A percentile compares a stretch with the other conserved stretches of the same genome.
Conservation (phyloP, 768 basidiomycete species). For the Phanerochaete carnosa region DNA sequence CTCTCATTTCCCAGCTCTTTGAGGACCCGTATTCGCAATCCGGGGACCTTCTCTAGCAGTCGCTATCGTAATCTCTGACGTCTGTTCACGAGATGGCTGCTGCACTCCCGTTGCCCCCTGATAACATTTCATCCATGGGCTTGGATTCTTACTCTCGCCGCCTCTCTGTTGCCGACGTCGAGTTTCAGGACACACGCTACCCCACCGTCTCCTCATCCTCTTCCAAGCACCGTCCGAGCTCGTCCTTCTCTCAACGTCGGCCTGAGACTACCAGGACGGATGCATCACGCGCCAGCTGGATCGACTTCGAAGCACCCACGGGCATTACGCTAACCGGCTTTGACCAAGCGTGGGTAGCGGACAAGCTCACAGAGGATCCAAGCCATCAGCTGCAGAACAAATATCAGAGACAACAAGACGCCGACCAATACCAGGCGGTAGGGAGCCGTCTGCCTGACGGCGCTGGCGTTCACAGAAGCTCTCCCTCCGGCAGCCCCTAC, state of each 20-base stretch:
- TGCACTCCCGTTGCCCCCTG: neutral
- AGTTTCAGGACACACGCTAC: constrained; percentile 64
- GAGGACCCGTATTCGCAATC: neutral
- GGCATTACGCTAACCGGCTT: neutral
- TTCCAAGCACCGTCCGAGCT: constrained; percentile 7
- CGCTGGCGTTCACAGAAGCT: constrained; percentile 1
- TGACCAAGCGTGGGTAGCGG: constrained; percentile 18
- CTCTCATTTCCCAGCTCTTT: neutral
- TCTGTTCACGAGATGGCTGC: neutral
- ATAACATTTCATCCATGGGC: neutral
- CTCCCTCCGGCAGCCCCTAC: constrained; percentile 8
- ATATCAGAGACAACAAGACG: constrained; percentile 9
- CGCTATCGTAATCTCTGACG: neutral
- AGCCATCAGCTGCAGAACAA: constrained; percentile 2
- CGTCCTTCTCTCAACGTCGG: constrained; percentile 14
- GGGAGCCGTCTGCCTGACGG: constrained; percentile 14
- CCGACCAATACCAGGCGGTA: constrained; percentile 4
- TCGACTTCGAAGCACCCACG: constrained; percentile 7
- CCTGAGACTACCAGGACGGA: constrained; percentile 12
- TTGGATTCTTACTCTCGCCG: constrained; percentile 46
- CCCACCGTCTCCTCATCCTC: constrained; percentile 29
- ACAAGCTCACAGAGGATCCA: constrained; percentile 22
- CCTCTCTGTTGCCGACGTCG: constrained; percentile 54
- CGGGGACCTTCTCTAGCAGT: neutral
- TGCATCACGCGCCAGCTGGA: constrained; percentile 15